Conservation (phyloP, 2,329 filamentous ascomycete species). For the Pyrenophora seminiperda region DNA sequence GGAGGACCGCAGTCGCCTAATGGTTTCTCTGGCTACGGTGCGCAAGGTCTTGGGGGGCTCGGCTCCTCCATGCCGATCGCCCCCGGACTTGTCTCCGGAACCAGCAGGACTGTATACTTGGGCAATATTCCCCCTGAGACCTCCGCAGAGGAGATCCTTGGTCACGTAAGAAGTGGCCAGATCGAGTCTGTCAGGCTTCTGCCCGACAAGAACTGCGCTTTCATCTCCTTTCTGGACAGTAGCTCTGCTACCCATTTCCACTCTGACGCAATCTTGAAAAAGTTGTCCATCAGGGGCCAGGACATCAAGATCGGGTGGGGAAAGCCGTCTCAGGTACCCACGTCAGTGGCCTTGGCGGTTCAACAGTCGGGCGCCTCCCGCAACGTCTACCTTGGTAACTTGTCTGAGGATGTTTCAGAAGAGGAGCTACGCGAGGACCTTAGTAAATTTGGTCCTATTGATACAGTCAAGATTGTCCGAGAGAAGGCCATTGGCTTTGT, state of each 20-base stretch:
- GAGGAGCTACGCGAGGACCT: slow-evolving; percentile 93
- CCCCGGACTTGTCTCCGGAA: slow-evolving; percentile 82
- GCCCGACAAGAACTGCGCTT: slow-evolving; percentile 99
- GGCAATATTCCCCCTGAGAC: slow-evolving; percentile 99
- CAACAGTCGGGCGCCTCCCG: slow-evolving; percentile 96
- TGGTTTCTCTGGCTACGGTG: slow-evolving; percentile 68
- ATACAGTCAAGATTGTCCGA: slow-evolving; percentile 95
- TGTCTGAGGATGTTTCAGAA: slow-evolving; percentile 87
- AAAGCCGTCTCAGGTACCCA: slow-evolving; percentile 96
- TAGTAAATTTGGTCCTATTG: slow-evolving; percentile 93
- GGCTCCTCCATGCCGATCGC: slow-evolving; percentile 76
- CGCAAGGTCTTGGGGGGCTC: slow-evolving; percentile 65
- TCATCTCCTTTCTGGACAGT: slow-evolving; percentile 97
- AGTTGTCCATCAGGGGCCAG: slow-evolving; percentile 96
- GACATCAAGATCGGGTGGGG: slow-evolving; percentile 99
- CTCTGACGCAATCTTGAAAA: slow-evolving; percentile 99
- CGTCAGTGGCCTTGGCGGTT: slow-evolving; percentile 93
- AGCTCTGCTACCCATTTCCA: slow-evolving; percentile 99
- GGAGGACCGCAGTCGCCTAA: slow-evolving; percentile 86
- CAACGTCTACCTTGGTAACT: slow-evolving; percentile 94
- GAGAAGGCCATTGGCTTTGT: slow-evolving; percentile 99
- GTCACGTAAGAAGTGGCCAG: slow-evolving; percentile 94
- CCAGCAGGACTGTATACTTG: slow-evolving; percentile 94
- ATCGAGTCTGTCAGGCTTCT: slow-evolving; percentile 98
- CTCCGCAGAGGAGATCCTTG: slow-evolving; percentile 91